Base-by-base conservation (phyloP, 2,329 filamentous ascomycete genomes). In the Tolypocladium amazonense region DNA sequence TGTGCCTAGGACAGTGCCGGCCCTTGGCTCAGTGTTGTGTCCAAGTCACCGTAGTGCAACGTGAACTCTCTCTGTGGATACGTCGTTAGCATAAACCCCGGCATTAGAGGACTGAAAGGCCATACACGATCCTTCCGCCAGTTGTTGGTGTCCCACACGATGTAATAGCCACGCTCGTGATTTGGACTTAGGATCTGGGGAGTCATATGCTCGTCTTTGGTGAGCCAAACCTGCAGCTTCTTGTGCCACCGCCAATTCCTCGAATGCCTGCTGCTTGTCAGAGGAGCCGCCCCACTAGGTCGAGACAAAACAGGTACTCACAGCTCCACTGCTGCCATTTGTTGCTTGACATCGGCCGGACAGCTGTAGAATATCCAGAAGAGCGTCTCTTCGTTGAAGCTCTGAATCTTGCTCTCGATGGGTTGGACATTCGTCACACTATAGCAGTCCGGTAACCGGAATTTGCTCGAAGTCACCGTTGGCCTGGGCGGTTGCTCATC, bases 351-450 rank as follows among this genome's bases (percentile, higher is more conserved):
- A 66, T 88, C 85, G 53, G 80, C 77, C 9, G 85, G 83, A 61
- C 82, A 86, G 71, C 82, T 86, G 71, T 88, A 88, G 67, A 88
- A 88, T 64, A 88, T 88, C 79, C 83, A 87, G 71, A 88, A 84
- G 56, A 88, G 73, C 0, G 85, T 87, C 71, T 88, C 85, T 63
- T 88, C 85, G 64, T 87, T 87, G 71, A 88, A 87, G 63, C 81
- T 86, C 47, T 77, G 77, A 56, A 88, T 85, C 71, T 88, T 88
- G 65, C 79, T 83, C 62, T 87, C 83, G 58, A 88, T 80, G 3
- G 83, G 79, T 64, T 86, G 83, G 33, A 87, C 83, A 62, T 88
- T 88, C 62, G 80, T 84, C 39, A 88, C 85, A 58, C 79, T 81
- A 67, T 88, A 88, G 71, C 85, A 88, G 54, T 88, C 85, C 0